Evolutionary conservation across 2,329 filamentous ascomycete genomes (phyloP), one percentile per base, ranked within the genome.

Genomic region (Pseudonectria buxi): DNA sequence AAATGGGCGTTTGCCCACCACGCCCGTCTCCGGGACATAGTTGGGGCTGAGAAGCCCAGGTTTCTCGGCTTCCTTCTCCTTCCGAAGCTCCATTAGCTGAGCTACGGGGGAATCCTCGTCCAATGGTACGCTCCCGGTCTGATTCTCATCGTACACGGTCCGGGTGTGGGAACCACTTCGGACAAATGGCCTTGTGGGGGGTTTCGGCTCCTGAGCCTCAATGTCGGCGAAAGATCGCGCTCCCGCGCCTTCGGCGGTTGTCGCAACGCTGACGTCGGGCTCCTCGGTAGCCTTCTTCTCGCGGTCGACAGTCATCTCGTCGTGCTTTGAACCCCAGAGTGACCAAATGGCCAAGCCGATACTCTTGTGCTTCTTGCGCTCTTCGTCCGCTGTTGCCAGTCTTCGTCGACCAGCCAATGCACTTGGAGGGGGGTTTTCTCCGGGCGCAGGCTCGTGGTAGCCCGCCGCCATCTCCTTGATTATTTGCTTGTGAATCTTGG

Each of bases 291-390:
- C 69, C 44, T 71, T 68, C 34, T 72, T 58, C 54, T 81, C 76
- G 4, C 76, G 65, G 30, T 69, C 64, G 4, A 94, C 71, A 0
- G 83, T 84, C 43, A 71, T 71, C 58, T 90, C 76, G 55, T 96
- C 92, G 54, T 95, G 87, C 56, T 85, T 94, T 30, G 83, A 89
- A 11, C 86, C 88, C 84, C 88, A 94, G 2, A 82, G 69, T 32
- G 80, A 84, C 90, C 90, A 96, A 45, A 95, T 65, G 3, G 81
- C 77, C 58, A 95, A 68, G 7, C 83, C 86, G 61, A 83, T 76
- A 45, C 84, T 88, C 68, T 76, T 81, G 46, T 63, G 71, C 59
- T 69, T 78, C 54, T 72, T 72, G 49, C 68, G 69, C 43, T 56
- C 52, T 1, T 48, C 43, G n/a, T 54, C 25, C 12, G 72, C 69